Base-by-base conservation (phyloP, 1,139 yeast genomes). In the Yamadazyma kanchanaburiensis region DNA sequence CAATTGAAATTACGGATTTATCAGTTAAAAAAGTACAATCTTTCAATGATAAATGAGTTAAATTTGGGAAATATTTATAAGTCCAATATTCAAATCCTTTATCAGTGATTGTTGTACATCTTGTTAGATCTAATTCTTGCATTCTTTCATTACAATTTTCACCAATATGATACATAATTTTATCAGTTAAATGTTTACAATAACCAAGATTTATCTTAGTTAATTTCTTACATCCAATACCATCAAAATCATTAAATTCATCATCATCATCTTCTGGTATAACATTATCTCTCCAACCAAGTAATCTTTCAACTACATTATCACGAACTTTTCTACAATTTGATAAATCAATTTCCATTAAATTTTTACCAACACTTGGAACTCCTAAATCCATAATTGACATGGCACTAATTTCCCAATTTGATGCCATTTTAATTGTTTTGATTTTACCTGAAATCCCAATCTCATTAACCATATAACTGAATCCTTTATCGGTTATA, bases 331-430 rank as follows among this genome's bases (percentile, higher is more conserved):
- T 80, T 21, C 88, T 62, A 48, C 91, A 83, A 51, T 83, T 82
- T 4, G 85, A 71, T 26, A 83, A 58, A 48, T 82, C 87, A 16
- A 83, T 61, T 35, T 73, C 79, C 36, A 70, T 74, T 25, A 83
- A 55, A 39, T 67, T 58, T 27, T 67, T 62, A 2, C 88, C 88
- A 22, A 80, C 77, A 39, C 74, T 70, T 0, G 82, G 81, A 2
- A 74, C 79, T 1, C 86, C 71, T 28, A 83, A 54, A 49, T 83
- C 91, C 85, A 82, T 79, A 15, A 83, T 78, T 4, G 89, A 84
- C 85, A 80, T 77, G 3, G 87, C 85, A 39, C 82, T 74, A 6
- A 82, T 76, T 42, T 80, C 86, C 91, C 91, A 83, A 29, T 76
- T 80, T 16, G 84, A 77, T 35, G 65, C 68, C 86, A 83, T 80